phyloP scores from a whole-genome alignment of 2,329 filamentous ascomycete genomes.

The Gaeumannomyces sp. region DNA sequence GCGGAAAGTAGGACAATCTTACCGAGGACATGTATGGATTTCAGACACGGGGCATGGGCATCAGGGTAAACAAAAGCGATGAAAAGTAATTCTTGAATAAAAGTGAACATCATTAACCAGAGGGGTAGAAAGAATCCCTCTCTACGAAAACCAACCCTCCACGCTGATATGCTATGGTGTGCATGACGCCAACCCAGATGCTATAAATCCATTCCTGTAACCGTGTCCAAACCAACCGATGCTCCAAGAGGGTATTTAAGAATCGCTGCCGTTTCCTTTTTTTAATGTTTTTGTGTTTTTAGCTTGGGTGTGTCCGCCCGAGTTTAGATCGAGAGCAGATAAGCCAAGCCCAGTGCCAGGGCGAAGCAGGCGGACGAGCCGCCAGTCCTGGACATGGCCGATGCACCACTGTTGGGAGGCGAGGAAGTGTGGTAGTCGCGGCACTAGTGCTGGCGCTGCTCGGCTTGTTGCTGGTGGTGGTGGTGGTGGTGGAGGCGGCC shows the following conservation, averaged over 20 bases:
- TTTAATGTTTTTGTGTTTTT: background rate
- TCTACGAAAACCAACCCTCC: no score
- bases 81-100: no score
- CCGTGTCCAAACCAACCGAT: background rate
- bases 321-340: background rate
- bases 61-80: no score
- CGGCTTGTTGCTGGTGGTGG: background rate
- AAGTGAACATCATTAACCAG: background rate
- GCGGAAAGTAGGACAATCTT: no score
- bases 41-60: no score
- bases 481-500: background rate
- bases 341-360: background rate
- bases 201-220: background rate
- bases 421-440: background rate
- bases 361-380: background rate
- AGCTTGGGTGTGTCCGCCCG: background rate
- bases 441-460: background rate
- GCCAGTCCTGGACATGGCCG: background rate
- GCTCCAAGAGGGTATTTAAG: background rate
- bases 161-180: background rate
- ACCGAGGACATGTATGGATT: no score
- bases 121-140: background rate
- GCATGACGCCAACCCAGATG: background rate
- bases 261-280: background rate
- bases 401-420: background rate